Conservation (phyloP, 2,329 filamentous ascomycete genomes). For the Aspergillus caelatus region DNA sequence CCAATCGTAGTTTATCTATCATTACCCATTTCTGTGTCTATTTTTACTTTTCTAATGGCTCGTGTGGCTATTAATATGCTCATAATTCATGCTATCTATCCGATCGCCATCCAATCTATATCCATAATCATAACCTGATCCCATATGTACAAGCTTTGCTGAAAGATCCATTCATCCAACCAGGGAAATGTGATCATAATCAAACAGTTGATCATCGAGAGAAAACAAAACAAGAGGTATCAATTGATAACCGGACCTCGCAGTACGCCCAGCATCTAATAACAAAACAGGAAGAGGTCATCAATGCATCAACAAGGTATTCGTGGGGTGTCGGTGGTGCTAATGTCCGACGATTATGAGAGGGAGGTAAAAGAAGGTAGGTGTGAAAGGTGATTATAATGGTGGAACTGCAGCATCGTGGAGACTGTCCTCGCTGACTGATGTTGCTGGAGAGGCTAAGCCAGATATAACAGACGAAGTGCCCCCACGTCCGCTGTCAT, state of each 20-base stretch:
- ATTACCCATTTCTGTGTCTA: neutral
- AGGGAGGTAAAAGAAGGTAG: neutral
- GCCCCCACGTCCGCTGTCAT: slow-evolving; percentile 21
- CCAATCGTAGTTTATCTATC: neutral
- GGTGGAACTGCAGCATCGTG: slow-evolving; percentile 24
- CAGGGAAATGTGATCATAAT: slow-evolving; percentile 6
- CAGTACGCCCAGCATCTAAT: slow-evolving; percentile 2
- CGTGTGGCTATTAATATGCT: neutral
- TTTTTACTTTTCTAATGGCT: neutral
- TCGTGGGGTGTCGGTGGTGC: neutral
- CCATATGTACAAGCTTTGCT: slow-evolving; percentile 4
- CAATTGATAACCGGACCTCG: neutral
- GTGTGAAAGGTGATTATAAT: slow-evolving; percentile 8
- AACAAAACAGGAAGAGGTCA: slow-evolving; percentile 4
- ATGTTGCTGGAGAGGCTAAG: slow-evolving; percentile 41
- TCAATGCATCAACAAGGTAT: slow-evolving; percentile 5
- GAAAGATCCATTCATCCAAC: neutral
- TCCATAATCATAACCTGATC: slow-evolving; percentile 4
- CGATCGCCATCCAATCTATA: slow-evolving; percentile 5
- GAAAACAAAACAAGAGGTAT: slow-evolving; percentile 4
- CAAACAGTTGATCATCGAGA: neutral
- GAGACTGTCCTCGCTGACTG: slow-evolving; percentile 35
- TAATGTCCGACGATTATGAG: neutral
- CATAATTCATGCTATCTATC: slow-evolving; percentile 7
- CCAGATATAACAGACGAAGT: slow-evolving; percentile 43